These are phyloP conservation scores for Botrytis paeoniae DNA, from an alignment of 2,329 filamentous ascomycete species.

Conservation along the genomic window DNA sequence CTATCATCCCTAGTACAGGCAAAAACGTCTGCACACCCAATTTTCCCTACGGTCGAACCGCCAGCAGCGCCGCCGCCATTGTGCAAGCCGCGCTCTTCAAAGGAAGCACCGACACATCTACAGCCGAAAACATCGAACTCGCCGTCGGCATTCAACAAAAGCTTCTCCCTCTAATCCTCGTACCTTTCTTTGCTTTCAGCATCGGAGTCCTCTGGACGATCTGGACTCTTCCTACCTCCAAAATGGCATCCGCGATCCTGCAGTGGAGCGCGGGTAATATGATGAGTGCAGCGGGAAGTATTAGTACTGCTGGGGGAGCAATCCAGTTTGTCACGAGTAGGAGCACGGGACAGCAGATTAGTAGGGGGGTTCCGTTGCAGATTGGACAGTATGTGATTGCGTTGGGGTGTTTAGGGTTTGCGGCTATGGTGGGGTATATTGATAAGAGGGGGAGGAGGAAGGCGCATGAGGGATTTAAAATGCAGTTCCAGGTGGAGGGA, in stretches of 20 bases:
- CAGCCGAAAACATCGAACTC: background rate
- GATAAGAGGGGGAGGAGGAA: conserved; percentile 8
- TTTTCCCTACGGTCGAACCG: background rate
- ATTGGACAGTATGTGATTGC: conserved; percentile 3
- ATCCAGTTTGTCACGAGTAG: background rate
- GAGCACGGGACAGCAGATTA: background rate
- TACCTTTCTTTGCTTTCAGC: conserved; percentile 7
- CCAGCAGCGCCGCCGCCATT: background rate
- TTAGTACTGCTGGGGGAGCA: background rate
- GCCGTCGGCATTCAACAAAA: conserved; percentile 1
- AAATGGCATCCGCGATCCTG: background rate
- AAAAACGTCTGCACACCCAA: background rate
- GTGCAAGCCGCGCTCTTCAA: background rate
- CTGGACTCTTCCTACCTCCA: background rate
- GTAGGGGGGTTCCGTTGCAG: conserved; percentile 1
- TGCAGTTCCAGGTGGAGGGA: background rate
- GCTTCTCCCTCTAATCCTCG: background rate
- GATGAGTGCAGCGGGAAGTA: background rate
- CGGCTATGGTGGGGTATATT: conserved; percentile 7
- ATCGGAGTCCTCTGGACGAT: background rate
- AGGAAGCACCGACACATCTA: background rate
- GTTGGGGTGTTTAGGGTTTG: background rate
- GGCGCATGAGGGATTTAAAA: conserved; percentile 5
- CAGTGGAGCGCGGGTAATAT: conserved; percentile 2
- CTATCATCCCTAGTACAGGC: background rate